Evolutionary conservation across 306 rosid genomes (phyloP).

Genomic region (Mimosa bimucronata): DNA sequence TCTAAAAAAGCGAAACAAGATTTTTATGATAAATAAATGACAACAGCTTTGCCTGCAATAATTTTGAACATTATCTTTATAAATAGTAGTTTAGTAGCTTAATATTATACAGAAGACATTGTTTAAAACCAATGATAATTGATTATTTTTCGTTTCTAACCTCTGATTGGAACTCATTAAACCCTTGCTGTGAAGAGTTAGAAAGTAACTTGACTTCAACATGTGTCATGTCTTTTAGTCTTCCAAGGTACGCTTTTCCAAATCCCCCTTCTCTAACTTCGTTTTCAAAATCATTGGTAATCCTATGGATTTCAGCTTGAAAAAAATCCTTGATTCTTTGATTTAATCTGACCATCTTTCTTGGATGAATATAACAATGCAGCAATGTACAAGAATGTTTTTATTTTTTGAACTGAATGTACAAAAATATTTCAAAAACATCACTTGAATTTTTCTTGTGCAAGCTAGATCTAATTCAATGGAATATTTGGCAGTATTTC

Average conservation of each 20-base stretch:
- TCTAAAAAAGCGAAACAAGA: no score
- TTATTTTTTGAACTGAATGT: no score
- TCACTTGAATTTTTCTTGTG: no score
- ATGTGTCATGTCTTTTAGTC: constrained; percentile 21
- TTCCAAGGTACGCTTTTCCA: constrained; percentile 50
- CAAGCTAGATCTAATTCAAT: no score
- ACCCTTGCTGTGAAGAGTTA: constrained; percentile 46
- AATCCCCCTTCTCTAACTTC: constrained; percentile 56
- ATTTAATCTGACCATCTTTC: not conserved
- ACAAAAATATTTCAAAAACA: no score
- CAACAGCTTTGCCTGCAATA: constrained; percentile 29
- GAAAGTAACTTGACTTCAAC: constrained; percentile 55
- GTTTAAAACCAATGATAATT: not conserved
- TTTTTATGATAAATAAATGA: constrained; percentile 33
- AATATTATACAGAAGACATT: no score
- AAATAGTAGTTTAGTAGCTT: no score
- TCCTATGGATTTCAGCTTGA: constrained; percentile 36
- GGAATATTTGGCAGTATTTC: no score
- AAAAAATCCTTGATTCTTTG: constrained; percentile 28
- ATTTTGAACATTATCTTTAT: not conserved
- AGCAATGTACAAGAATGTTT: not conserved
- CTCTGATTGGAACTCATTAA: constrained; percentile 47
- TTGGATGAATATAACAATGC: not conserved
- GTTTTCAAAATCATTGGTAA: constrained; percentile 44
- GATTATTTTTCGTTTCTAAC: not conserved